Conservation (phyloP, 768 basidiomycete species). For the Suillus paluster region DNA sequence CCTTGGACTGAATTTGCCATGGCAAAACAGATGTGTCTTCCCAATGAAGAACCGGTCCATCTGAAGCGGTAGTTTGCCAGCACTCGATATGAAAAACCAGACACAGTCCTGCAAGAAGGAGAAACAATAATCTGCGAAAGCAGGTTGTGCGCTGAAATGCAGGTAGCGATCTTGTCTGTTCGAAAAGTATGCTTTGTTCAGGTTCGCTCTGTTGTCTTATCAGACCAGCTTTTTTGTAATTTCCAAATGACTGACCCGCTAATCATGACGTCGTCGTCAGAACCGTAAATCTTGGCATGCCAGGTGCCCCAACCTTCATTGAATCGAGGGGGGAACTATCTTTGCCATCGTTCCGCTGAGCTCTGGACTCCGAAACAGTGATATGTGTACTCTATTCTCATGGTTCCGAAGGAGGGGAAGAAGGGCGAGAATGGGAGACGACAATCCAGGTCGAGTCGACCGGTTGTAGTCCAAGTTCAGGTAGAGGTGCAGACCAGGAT, state of each 20-base stretch:
- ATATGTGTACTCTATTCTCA: slow-evolving; percentile 73
- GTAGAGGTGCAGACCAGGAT: slow-evolving; percentile 66
- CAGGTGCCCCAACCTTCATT: slow-evolving; percentile 99
- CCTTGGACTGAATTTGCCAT: slow-evolving; percentile 66
- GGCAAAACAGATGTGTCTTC: slow-evolving; percentile 66
- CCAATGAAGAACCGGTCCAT: slow-evolving; percentile 67
- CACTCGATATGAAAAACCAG: slow-evolving; percentile 73
- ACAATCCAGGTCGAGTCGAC: slow-evolving; percentile 72
- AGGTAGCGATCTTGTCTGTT: slow-evolving; percentile 96
- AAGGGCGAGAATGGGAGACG: slow-evolving; percentile 69
- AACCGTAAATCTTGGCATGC: slow-evolving; percentile 97
- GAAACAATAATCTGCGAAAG: slow-evolving; percentile 81
- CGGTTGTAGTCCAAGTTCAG: slow-evolving; percentile 84
- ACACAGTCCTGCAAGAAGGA: slow-evolving; percentile 72
- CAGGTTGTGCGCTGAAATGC: slow-evolving; percentile 62
- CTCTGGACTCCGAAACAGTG: slow-evolving; percentile 88
- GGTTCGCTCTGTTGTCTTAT: slow-evolving; percentile 73
- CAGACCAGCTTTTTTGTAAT: slow-evolving; percentile 1
- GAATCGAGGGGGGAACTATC: slow-evolving; percentile 86
- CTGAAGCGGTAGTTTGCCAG: slow-evolving; percentile 40
- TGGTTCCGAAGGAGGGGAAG: slow-evolving; percentile 75
- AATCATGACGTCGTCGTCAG: slow-evolving; percentile 90
- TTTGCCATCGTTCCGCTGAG: slow-evolving; percentile 74
- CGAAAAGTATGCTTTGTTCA: slow-evolving; percentile 92
- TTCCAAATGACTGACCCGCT: slow-evolving; percentile 72